Conservation (phyloP, 257 asterid species). For the Plantago elongata region DNA sequence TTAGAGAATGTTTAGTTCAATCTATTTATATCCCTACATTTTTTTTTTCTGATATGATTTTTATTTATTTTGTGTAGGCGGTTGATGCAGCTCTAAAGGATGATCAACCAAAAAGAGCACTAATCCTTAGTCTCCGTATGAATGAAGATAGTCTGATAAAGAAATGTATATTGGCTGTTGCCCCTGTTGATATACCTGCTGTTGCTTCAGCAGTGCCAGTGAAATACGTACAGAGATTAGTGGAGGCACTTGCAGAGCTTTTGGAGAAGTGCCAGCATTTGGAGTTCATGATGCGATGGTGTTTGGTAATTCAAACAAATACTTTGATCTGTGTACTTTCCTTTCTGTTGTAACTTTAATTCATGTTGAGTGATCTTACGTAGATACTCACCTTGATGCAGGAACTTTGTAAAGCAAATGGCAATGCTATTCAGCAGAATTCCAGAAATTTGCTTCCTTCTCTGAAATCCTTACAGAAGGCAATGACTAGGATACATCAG, state of each 20-base stretch:
- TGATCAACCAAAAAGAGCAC: conserved; percentile 61
- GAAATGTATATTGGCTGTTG: conserved; percentile 68
- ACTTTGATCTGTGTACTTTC: not conserved
- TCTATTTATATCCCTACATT: no score
- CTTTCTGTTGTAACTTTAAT: not conserved
- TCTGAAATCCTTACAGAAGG: conserved; percentile 79
- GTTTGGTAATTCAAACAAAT: conserved; percentile 51
- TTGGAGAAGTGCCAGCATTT: conserved; percentile 78
- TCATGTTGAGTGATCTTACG: not conserved
- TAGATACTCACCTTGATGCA: conserved; percentile 21
- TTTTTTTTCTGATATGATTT: conserved; percentile 14
- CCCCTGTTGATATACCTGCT: conserved; percentile 70
- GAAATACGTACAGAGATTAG: conserved; percentile 76
- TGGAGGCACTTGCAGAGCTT: conserved; percentile 83
- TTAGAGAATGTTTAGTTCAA: not conserved
- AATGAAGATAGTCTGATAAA: conserved; percentile 80
- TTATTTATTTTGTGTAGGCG: conserved; percentile 44
- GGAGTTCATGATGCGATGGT: conserved; percentile 90
- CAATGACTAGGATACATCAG: conserved; percentile 73
- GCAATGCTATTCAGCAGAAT: conserved; percentile 72
- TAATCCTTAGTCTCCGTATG: conserved; percentile 85
- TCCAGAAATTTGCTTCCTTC: conserved; percentile 79
- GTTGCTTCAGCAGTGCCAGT: conserved; percentile 76
- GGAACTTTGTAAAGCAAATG: conserved; percentile 83
- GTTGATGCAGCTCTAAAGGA: conserved; percentile 75